These are phyloP conservation scores for Podospora comata DNA, from an alignment of 495 filamentous ascomycete genomes.

Conservation along the genomic window DNA sequence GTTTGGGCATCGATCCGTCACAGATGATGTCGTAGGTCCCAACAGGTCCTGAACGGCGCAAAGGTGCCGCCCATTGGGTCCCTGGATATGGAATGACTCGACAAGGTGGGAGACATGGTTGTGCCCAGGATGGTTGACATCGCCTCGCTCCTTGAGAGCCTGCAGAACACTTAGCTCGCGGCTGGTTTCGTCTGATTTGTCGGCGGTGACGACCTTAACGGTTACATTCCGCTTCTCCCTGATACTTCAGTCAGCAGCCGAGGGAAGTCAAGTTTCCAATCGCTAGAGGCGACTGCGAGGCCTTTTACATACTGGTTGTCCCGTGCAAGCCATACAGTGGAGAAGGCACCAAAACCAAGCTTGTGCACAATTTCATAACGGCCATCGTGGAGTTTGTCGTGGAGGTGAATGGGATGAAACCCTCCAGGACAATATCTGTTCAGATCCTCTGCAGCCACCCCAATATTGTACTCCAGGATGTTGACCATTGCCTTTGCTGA, in stretches of 20 bases:
- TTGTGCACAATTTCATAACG: slow-evolving; percentile 10
- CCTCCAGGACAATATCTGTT: slow-evolving; percentile 4
- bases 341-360: slow-evolving; percentile 4
- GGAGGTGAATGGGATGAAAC: slow-evolving; percentile 2
- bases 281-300: too few relatives aligned
- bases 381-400: slow-evolving; percentile 6
- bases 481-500: not conserved
- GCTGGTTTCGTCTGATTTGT: not conserved
- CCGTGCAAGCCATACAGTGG: slow-evolving; percentile 11
- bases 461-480: not conserved
- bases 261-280: too few relatives aligned
- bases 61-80: not conserved
- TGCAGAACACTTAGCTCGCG: not conserved
- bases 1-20: slow-evolving; percentile 1
- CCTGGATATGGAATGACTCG: slow-evolving; percentile 1
- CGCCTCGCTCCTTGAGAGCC: not conserved
- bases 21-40: not conserved
- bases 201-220: not conserved
- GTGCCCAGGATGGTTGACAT: not conserved
- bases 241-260: not conserved
- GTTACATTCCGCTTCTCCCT: not conserved
- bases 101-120: not conserved
- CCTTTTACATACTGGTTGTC: not conserved
- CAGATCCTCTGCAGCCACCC: not conserved
- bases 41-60: not conserved